These are phyloP conservation scores for Porodaedalea pini DNA, from an alignment of 1,284 basidiomycete genomes.

Conservation along the genomic window DNA sequence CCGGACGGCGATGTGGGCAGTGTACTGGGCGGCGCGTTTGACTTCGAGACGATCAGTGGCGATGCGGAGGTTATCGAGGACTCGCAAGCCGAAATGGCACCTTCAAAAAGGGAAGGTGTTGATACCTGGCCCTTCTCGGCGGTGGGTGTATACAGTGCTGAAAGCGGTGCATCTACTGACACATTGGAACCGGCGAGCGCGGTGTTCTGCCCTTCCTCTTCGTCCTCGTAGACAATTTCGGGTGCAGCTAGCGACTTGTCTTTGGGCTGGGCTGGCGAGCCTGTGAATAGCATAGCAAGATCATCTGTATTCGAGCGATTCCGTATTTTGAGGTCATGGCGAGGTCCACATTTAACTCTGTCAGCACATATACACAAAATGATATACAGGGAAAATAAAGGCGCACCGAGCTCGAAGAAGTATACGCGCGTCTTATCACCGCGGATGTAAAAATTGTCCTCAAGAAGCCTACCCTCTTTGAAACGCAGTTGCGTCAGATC, in stretches of 20 bases:
- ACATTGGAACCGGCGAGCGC: slow-evolving; percentile 18
- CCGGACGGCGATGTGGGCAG: slow-evolving; percentile 43
- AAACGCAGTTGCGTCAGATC: slow-evolving; percentile 94
- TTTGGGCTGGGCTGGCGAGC: slow-evolving; percentile 41
- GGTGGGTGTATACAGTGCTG: neutral
- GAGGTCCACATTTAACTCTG: no score
- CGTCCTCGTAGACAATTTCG: slow-evolving; percentile 37
- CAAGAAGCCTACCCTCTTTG: slow-evolving; percentile 82
- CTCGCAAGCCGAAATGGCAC: neutral
- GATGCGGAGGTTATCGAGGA: neutral
- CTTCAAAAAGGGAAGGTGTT: neutral
- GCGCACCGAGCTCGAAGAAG: slow-evolving; percentile 82
- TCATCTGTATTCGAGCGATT: slow-evolving; percentile 73
- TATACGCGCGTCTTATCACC: slow-evolving; percentile 95
- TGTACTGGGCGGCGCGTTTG: slow-evolving; percentile 11
- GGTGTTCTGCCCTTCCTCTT: slow-evolving; percentile 28
- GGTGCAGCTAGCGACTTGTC: slow-evolving; percentile 33
- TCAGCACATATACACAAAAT: no score
- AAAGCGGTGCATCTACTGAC: slow-evolving; percentile 17
- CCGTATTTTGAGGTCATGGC: no score
- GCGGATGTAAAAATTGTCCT: slow-evolving; percentile 91
- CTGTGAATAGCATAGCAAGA: slow-evolving; percentile 75
- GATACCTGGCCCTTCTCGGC: slow-evolving; percentile 5
- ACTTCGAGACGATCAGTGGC: neutral
- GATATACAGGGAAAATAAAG: neutral